These are phyloP conservation scores for Arachnopeziza araneosa DNA, from an alignment of 2,329 filamentous ascomycete genomes.

Conservation along the genomic window DNA sequence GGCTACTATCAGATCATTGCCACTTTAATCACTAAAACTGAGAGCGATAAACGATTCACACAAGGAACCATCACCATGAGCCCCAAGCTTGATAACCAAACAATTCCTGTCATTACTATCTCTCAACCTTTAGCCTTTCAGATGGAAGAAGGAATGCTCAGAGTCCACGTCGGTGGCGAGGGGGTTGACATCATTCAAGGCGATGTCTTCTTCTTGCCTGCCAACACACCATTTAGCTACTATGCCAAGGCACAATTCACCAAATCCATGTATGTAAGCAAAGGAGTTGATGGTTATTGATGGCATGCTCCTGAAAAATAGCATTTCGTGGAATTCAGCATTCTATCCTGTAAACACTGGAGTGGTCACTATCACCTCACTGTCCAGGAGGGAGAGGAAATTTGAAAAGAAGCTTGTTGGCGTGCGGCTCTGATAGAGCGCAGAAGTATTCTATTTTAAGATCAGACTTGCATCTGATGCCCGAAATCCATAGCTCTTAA, in stretches of 20 bases:
- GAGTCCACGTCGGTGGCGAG: constrained; percentile 30
- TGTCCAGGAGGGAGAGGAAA: neutral
- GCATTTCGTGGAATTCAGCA: neutral
- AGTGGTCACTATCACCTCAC: neutral
- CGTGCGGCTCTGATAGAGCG: neutral
- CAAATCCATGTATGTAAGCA: neutral
- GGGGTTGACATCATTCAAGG: constrained; percentile 28
- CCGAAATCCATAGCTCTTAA: neutral
- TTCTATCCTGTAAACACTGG: neutral
- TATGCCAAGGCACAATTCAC: neutral
- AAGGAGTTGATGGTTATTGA: neutral
- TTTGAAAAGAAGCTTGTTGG: neutral
- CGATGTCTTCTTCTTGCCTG: constrained; percentile 37
- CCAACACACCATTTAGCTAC: constrained; percentile 23
- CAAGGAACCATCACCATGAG: neutral
- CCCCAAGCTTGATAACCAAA: neutral
- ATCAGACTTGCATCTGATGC: neutral
- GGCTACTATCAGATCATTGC: neutral
- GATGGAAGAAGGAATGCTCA: constrained; percentile 34
- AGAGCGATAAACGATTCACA: neutral
- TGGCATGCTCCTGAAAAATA: neutral
- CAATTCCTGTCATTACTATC: constrained; percentile 19
- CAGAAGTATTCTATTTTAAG: neutral
- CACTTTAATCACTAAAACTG: neutral
- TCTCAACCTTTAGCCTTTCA: constrained; percentile 34